Evolutionary conservation across 225 moss, liverwort and hornwort species (phyloP), one percentile per base, ranked within the genome.

Genomic region (Bryoerythrophyllum caledonicum): DNA sequence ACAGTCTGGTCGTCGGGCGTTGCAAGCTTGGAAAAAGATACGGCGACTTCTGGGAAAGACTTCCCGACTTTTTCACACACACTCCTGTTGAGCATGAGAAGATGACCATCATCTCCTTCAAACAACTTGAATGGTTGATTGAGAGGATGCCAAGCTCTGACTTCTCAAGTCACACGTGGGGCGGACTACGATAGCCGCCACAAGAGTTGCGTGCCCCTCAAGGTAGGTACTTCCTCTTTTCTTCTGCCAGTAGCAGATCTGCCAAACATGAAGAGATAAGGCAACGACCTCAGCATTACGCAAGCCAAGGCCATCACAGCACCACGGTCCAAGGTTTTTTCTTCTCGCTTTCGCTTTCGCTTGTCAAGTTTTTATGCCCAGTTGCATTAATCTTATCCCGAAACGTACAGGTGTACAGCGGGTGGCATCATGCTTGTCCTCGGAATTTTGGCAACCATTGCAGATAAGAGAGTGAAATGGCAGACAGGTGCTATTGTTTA

Each of bases 341-440:
- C 38, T 10, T 38, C 21, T 19, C 19, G 5, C 43, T 23, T 24
- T 10, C 0, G 15, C 15, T 34, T 63, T 24, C 19, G 43, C 55
- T 69, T 10, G 52, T 21, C 69, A n/a, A 61, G 28, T 44, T 59
- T 5, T 41, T 9, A 8, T 6, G 44, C 64, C 65, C 46, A 70
- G 64, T 71, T 64, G 71, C 65, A 32, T 6, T 4, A 51, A 51
- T 61, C 76, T 76, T 61, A 69, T 69, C 68, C 38, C 48, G 60
- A 17, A 60, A 6, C 32, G 60, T 60, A 34, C 76, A 48, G 19
- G 61, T 52, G 68, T 37, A 43, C 43, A 7, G 59, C 35, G 60
- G 49, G 13, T 19, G 60, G 51, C 37, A 37, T 35, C 37, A 37
- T 35, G 49, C 68, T 24, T 21, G 34, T 58, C 34, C 16, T 46